Percentiles rank a stretch among this genome's conserved stretches.
Conservation (phyloP, 331 rosid genomes). For the Cucumis variabilis region DNA sequence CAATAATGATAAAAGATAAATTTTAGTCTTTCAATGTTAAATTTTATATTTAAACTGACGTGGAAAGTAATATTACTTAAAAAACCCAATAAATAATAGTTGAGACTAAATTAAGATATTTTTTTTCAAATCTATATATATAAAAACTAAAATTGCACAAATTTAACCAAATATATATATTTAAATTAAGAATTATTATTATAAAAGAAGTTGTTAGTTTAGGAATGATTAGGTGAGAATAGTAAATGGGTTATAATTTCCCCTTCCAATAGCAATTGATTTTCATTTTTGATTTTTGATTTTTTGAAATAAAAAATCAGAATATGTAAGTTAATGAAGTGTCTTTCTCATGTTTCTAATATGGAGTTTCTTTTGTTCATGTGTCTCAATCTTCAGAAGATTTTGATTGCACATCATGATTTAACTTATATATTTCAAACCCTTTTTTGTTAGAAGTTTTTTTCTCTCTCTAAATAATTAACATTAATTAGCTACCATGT, state of each 20-base stretch:
- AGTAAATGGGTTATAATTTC: background rate
- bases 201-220: background rate
- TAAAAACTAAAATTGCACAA: no score
- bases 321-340: constrained; percentile 1
- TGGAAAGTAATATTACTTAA: no score
- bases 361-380: constrained; percentile 24
- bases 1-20: no score
- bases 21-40: no score
- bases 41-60: no score
- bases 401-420: constrained; percentile 12
- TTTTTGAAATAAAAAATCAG: background rate
- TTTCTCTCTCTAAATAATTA: background rate
- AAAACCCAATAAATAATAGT: no score
- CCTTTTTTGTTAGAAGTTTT: no score
- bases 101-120: no score
- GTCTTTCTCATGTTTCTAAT: constrained; percentile 16
- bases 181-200: no score
- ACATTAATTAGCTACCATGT: background rate
- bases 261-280: background rate
- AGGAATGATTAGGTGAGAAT: background rate
- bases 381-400: constrained; percentile 25
- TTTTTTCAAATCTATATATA: no score
- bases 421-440: background rate
- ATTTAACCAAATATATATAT: accelerated
- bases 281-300: background rate